Evolutionary conservation across 2,329 filamentous ascomycete species (phyloP).

Genomic region (Pseudocercospora fijiensis): DNA sequence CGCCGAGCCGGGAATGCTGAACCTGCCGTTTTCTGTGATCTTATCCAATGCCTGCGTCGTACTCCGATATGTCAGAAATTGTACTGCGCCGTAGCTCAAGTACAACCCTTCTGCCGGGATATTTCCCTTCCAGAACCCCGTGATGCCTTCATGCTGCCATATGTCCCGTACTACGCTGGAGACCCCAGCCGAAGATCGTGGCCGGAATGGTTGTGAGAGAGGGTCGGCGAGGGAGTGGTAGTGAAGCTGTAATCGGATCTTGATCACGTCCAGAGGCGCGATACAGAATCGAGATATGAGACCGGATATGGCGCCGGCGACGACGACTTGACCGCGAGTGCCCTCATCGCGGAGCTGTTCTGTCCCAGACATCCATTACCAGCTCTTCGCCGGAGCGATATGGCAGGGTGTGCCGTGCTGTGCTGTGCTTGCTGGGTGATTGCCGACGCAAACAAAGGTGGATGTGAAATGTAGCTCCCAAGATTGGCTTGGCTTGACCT

Average conservation of each 20-base stretch:
- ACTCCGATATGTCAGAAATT: slow-evolving; percentile 85
- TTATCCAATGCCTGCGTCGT: slow-evolving; percentile 66
- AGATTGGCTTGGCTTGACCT: background rate
- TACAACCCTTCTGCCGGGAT: slow-evolving; percentile 94
- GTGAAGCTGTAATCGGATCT: slow-evolving; percentile 95
- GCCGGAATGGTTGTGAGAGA: slow-evolving; percentile 51
- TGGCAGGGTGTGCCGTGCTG: background rate
- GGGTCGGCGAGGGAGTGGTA: slow-evolving; percentile 79
- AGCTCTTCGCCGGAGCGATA: background rate
- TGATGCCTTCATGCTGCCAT: slow-evolving; percentile 74
- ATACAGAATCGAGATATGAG: slow-evolving; percentile 91
- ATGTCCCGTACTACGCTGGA: slow-evolving; percentile 58
- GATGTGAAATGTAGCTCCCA: background rate
- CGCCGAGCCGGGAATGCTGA: slow-evolving; percentile 63
- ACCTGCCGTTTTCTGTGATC: slow-evolving; percentile 44
- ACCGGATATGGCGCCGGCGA: slow-evolving; percentile 71
- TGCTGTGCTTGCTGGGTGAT: slow-evolving; percentile 1
- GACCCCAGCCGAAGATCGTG: slow-evolving; percentile 30
- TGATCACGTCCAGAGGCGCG: slow-evolving; percentile 93
- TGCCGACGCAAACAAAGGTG: background rate
- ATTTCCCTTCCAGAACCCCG: slow-evolving; percentile 94
- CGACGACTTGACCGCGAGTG: slow-evolving; percentile 63
- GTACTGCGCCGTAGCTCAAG: slow-evolving; percentile 81
- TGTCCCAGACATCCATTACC: slow-evolving; percentile 62
- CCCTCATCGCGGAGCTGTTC: slow-evolving; percentile 71